Evolutionary conservation across 805 yeast genomes (phyloP), one percentile per base, ranked within the genome.

Genomic region (Groenewaldozyma salmanticensis): DNA sequence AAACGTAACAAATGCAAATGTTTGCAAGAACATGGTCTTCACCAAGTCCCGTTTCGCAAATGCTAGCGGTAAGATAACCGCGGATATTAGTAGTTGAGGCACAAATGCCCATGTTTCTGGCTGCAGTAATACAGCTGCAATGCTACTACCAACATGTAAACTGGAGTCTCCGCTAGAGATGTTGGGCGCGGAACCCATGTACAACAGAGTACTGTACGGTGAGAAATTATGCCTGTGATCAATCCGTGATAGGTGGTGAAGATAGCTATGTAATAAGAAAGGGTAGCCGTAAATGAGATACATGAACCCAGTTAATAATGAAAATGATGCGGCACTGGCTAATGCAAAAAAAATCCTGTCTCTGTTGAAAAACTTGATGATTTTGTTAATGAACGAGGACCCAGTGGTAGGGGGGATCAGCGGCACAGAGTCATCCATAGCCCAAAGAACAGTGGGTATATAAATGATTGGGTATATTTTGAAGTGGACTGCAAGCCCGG

Each of bases 171-270:
- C 27, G 21, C 32, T 21, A 15, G 40, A 40, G 2, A 47, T 50
- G n/a, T 43, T 47, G n/a, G 59, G 60, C 6, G 55, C 50, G 11
- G 60, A 57, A n/a, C 62, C 52, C 49, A 60, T 58, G 47, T 66
- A 66, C 32, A 92, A 64, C 18, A 79, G 65, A 9, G 85, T 65
- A 58, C 88, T 83, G 72, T 88, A 92, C 2, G 88, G 67, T 3
- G 95, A 84, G 57, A 92, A 92, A 61, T 92, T 92, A 62, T 92
- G 98, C 37, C 98, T 74, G 60, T 92, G 98, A 59, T 92, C 98
- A 3, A 85, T 61, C 45, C 98, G 68, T 5, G 74, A 67, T 33
- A 90, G 63, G 59, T 90, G 98, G 57, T 90, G 88, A 3, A 86
- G 55, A 56, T 84, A 87, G 0, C 96, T 72, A 51, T 90, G 83